Conservation (phyloP, 768 basidiomycete species). For the Auricularia sp. region DNA sequence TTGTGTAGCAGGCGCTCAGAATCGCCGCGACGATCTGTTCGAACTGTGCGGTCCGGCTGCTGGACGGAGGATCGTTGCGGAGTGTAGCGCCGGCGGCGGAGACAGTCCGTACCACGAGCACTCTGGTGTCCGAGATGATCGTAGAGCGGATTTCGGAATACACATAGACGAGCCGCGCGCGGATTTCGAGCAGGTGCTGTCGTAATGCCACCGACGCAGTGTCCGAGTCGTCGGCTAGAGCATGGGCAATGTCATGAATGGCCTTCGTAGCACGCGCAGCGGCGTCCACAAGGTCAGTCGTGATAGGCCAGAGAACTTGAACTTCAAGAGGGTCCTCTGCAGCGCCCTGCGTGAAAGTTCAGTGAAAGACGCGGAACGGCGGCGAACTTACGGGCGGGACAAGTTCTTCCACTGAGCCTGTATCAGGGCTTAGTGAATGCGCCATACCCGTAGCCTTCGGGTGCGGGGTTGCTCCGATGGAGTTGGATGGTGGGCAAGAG, state of each 20-base stretch:
- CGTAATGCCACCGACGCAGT: neutral
- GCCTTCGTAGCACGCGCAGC: neutral
- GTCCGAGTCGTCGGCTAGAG: neutral
- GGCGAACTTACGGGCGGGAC: too few species aligned
- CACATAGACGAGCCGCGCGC: neutral
- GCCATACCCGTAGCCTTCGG: too few species aligned
- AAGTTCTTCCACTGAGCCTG: too few species aligned
- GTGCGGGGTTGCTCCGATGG: too few species aligned
- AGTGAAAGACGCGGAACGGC: too few species aligned
- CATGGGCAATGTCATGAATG: neutral
- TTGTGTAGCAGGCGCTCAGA: neutral
- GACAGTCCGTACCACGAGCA: neutral
- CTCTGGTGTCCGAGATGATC: neutral
- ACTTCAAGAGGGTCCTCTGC: neutral
- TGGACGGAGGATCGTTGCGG: too few species aligned
- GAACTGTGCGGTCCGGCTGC: too few species aligned
- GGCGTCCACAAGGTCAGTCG: neutral
- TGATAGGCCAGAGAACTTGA: neutral
- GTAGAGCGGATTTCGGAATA: neutral
- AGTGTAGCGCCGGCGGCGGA: neutral
- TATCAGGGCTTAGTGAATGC: too few species aligned
- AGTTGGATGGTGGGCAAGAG: too few species aligned
- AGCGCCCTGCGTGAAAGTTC: too few species aligned
- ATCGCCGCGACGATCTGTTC: neutral
- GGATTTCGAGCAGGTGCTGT: neutral